Percentiles rank a stretch among this genome's conserved stretches.
Conservation (phyloP, 495 filamentous ascomycete species). For the Penicillium manginii region DNA sequence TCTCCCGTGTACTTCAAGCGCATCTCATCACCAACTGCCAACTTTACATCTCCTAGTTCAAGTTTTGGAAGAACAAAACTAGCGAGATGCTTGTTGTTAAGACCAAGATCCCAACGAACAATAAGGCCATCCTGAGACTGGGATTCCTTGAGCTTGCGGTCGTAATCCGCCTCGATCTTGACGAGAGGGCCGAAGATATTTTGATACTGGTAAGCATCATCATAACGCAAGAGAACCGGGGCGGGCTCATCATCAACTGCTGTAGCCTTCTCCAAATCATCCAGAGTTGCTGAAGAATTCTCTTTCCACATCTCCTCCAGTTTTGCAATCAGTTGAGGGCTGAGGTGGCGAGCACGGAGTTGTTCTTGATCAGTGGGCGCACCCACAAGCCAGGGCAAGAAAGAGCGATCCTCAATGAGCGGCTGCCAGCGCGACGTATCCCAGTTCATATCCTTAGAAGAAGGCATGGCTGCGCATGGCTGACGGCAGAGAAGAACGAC, state of each 20-base stretch:
- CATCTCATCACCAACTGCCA: slow-evolving; percentile 99
- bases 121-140: slow-evolving; percentile 94
- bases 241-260: slow-evolving; percentile 95
- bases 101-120: slow-evolving; percentile 92
- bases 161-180: slow-evolving; percentile 99
- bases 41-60: slow-evolving; percentile 95
- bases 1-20: slow-evolving; percentile 95
- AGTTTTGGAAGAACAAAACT: slow-evolving; percentile 97
- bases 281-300: slow-evolving; percentile 84
- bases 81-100: slow-evolving; percentile 97
- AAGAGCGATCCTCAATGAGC: slow-evolving; percentile 94
- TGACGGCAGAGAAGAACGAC: slow-evolving; percentile 96
- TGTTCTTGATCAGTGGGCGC: slow-evolving; percentile 93
- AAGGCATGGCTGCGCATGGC: slow-evolving; percentile 90
- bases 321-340: slow-evolving; percentile 94
- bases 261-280: slow-evolving; percentile 90
- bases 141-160: slow-evolving; percentile 97
- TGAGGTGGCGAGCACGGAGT: slow-evolving; percentile 89
- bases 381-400: slow-evolving; percentile 90
- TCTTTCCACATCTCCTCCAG: slow-evolving; percentile 99
- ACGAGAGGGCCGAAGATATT: slow-evolving; percentile 98
- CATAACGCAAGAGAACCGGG: slow-evolving; percentile 90
- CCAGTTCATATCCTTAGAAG: slow-evolving; percentile 99
- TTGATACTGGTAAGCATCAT: slow-evolving; percentile 98
- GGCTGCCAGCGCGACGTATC: slow-evolving; percentile 98